Conservation (phyloP, 2,329 filamentous ascomycete genomes). For the Cercospora sesami region DNA sequence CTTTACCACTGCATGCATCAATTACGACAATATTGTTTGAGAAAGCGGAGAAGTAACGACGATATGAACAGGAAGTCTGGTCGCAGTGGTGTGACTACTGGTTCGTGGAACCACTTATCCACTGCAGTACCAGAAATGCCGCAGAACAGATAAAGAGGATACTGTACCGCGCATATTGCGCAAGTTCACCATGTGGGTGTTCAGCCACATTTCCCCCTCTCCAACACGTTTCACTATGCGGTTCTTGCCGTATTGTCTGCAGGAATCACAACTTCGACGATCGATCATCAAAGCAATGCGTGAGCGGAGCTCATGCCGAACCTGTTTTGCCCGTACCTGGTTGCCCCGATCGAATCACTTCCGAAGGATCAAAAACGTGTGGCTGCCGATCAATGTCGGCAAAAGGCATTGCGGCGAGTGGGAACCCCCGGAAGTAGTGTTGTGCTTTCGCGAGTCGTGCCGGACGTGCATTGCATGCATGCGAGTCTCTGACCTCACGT, state of each 20-base stretch:
- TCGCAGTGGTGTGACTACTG: neutral
- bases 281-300: neutral
- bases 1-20: neutral
- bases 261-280: neutral
- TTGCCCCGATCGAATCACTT: neutral
- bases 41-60: neutral
- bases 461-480: neutral
- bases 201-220: neutral
- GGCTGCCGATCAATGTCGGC: neutral
- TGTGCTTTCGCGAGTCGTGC: neutral
- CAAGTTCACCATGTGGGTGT: neutral
- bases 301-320: neutral
- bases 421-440: neutral
- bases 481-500: neutral
- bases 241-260: neutral
- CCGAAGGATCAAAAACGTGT: conserved; percentile 2
- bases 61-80: neutral
- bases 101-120: neutral
- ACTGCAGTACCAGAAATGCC: neutral
- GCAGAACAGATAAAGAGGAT: neutral
- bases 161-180: neutral
- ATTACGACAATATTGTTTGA: neutral
- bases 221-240: neutral
- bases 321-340: neutral
- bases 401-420: neutral